Percentiles rank a stretch among this genome's conserved stretches.
phyloP scores from a whole-genome alignment of 208 protist species.

The Trypanosoma cruzi region DNA sequence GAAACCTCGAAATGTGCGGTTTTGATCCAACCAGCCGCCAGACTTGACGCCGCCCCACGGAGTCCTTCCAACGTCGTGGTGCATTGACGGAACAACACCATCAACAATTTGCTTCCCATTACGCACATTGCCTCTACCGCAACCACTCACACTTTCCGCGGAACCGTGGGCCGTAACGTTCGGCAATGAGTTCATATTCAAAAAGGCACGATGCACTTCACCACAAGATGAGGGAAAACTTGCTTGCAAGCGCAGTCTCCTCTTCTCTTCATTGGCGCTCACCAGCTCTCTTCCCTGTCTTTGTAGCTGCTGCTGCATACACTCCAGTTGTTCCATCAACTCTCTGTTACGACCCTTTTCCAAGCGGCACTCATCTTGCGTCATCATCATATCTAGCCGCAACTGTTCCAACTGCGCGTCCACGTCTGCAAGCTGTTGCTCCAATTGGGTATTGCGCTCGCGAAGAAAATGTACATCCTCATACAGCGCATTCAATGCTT shows the following conservation, averaged over 20 bases:
- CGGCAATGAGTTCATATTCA: too few relatives aligned
- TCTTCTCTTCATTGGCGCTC: conserved; percentile 6
- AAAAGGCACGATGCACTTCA: not conserved
- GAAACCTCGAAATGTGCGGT: not conserved
- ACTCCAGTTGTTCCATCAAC: conserved; percentile 9
- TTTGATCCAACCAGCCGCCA: not conserved
- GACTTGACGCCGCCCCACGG: not conserved
- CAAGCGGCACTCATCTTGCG: conserved; percentile 1
- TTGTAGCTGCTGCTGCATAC: conserved; percentile 3
- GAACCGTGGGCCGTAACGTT: not conserved
- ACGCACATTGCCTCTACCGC: not conserved
- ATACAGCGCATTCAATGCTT: conserved; percentile 48
- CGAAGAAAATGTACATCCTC: conserved; percentile 37
- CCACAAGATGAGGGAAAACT: not conserved
- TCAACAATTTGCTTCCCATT: not conserved
- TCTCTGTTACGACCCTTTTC: conserved; percentile 4
- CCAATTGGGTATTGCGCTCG: conserved; percentile 28
- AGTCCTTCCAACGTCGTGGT: not conserved
- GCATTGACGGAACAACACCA: not conserved
- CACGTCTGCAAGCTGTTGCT: conserved; percentile 11
- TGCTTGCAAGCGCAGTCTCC: conserved; percentile 4
- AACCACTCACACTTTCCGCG: not conserved
- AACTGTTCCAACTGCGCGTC: conserved; percentile 17
- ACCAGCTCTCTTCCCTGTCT: conserved; percentile 16
- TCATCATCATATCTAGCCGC: not conserved